Evolutionary conservation across 371 early-diverging fungal species (phyloP).

Genomic region (Mucor velutinosus): DNA sequence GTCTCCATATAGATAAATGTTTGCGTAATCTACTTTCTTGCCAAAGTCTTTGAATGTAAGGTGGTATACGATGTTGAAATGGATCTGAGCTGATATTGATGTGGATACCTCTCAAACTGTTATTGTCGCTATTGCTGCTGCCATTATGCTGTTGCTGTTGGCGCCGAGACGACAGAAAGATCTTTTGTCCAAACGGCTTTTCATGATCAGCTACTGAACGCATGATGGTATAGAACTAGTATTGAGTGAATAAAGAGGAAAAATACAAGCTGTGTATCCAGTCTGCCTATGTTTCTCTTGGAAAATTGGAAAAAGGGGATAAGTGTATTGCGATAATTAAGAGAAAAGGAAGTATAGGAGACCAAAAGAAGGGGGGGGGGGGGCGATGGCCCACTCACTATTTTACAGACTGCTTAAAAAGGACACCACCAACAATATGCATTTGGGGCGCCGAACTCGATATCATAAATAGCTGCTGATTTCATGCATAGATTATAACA

Average conservation of each 20-base stretch:
- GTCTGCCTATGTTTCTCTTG: neutral
- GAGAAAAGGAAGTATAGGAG: neutral
- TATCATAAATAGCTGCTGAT: neutral
- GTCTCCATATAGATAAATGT: conserved; percentile 14
- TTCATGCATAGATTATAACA: too few relatives aligned
- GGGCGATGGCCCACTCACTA: neutral
- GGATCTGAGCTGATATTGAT: conserved; percentile 59
- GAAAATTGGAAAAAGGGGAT: neutral
- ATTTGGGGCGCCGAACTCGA: neutral
- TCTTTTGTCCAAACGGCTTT: conserved; percentile 10
- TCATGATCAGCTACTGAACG: conserved; percentile 12
- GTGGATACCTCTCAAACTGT: conserved; percentile 46
- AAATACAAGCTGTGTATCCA: neutral
- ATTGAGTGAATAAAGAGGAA: neutral
- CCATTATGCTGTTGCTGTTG: neutral
- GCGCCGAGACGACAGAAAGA: conserved; percentile 21
- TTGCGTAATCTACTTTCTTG: conserved; percentile 43
- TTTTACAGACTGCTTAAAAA: neutral
- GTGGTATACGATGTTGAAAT: conserved; percentile 53
- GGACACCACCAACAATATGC: neutral
- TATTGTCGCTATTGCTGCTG: conserved; percentile 8
- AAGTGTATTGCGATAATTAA: neutral
- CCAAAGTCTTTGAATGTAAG: conserved; percentile 50
- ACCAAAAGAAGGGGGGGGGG: neutral
- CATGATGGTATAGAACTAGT: neutral